These are phyloP conservation scores for Axilococcus clingmanii DNA, from an alignment of 139 green algal genomes.

Conservation along the genomic window DNA sequence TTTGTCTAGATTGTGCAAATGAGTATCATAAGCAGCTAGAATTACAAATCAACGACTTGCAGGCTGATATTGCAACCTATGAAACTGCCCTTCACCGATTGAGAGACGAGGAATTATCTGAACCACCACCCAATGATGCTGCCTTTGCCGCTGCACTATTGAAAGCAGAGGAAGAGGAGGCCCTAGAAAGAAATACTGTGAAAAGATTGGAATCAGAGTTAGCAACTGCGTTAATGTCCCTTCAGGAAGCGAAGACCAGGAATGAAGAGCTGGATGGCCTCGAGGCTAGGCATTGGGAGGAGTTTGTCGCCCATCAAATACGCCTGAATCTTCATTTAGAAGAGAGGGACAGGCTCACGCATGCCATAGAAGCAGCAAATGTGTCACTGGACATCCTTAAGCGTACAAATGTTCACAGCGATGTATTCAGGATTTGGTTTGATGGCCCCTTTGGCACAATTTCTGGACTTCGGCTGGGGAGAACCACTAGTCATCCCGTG, in stretches of 20 bases:
- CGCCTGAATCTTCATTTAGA: no score
- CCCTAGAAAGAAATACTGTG: neutral
- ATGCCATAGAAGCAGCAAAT: neutral
- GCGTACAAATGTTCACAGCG: slow-evolving; percentile 61
- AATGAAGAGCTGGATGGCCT: no score
- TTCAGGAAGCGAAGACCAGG: no score
- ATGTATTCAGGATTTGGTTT: slow-evolving; percentile 85
- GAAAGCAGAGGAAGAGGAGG: no score
- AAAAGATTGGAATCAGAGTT: neutral
- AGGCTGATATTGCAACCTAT: slow-evolving; percentile 56
- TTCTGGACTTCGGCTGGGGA: slow-evolving; percentile 74
- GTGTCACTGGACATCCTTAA: neutral
- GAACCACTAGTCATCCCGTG: slow-evolving; percentile 57
- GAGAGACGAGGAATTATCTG: no score
- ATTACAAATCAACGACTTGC: slow-evolving; percentile 46
- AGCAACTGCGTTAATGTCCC: no score
- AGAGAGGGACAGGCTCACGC: neutral
- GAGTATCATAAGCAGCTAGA: slow-evolving; percentile 70
- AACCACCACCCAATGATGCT: slow-evolving; percentile 1
- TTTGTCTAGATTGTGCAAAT: slow-evolving; percentile 75
- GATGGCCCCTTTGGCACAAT: slow-evolving; percentile 83
- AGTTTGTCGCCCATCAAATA: no score
- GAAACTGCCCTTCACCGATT: no score
- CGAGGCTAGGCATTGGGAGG: no score
- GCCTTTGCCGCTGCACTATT: slow-evolving; percentile 21